phyloP scores from a whole-genome alignment of 1,284 basidiomycete genomes.

The Leccinum subrobustum region DNA sequence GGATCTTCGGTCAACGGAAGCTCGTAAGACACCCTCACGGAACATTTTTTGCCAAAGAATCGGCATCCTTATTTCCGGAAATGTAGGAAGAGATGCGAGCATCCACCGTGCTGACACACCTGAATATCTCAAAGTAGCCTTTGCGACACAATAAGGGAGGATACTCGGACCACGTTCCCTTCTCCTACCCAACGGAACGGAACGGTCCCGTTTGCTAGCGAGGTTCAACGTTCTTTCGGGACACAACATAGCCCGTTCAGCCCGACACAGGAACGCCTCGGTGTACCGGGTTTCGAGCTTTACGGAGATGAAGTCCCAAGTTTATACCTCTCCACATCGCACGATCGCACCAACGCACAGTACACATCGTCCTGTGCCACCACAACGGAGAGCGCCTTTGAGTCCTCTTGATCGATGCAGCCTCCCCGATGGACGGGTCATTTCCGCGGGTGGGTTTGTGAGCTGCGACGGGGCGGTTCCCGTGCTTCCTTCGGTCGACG shows the following conservation, averaged over 20 bases:
- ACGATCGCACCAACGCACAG: constrained; percentile 26
- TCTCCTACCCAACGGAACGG: constrained; percentile 13
- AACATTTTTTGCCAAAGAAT: constrained; percentile 5
- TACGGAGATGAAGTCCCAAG: constrained; percentile 28
- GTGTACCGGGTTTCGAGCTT: constrained; percentile 26
- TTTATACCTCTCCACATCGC: constrained; percentile 25
- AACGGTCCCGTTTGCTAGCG: constrained; percentile 9
- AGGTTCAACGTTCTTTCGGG: constrained; percentile 14
- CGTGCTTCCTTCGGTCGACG: constrained; percentile 9
- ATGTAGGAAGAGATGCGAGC: constrained; percentile 1
- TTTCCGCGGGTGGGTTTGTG: constrained; percentile 25
- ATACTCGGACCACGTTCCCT: constrained; percentile 14
- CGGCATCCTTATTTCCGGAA: constrained; percentile 25
- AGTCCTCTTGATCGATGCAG: constrained; percentile 20
- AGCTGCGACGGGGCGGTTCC: constrained; percentile 8
- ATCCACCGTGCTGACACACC: constrained; percentile 6
- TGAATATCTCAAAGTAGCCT: constrained; percentile 18
- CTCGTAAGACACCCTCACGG: constrained; percentile 14
- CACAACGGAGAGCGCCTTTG: constrained; percentile 15
- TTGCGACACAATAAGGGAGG: constrained; percentile 10
- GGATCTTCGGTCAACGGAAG: constrained; percentile 12
- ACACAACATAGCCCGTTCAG: constrained; percentile 29
- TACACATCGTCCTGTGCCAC: constrained; percentile 8
- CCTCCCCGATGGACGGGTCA: constrained; percentile 11
- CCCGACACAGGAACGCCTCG: constrained; percentile 31